A percentile compares a stretch with the other conserved stretches of the same genome.
Conservation (phyloP, 495 filamentous ascomycete genomes). For the Penicillium riverlandense region DNA sequence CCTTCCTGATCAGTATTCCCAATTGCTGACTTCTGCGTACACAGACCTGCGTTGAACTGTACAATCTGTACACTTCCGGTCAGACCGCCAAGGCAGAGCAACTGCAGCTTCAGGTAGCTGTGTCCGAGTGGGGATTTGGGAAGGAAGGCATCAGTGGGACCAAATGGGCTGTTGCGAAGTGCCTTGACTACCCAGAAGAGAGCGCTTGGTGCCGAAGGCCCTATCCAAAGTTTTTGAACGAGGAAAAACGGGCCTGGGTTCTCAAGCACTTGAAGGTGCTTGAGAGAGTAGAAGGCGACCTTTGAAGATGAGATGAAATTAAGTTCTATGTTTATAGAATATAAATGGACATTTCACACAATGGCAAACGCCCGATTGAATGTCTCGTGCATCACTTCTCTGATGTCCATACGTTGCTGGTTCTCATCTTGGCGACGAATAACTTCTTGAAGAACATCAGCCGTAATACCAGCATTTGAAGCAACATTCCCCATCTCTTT, state of each 20-base stretch:
- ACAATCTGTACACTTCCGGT: slow-evolving; percentile 21
- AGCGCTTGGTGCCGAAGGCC: slow-evolving; percentile 32
- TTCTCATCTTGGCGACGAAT: slow-evolving; percentile 28
- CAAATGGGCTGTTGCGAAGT: slow-evolving; percentile 33
- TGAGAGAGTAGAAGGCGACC: neutral
- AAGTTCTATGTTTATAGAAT: slow-evolving; percentile 2
- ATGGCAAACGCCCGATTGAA: slow-evolving; percentile 32
- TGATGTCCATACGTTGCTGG: slow-evolving; percentile 32
- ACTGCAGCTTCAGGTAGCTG: slow-evolving; percentile 25
- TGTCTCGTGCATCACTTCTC: slow-evolving; percentile 24
- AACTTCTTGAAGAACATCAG: slow-evolving; percentile 33
- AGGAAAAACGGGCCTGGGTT: slow-evolving; percentile 17
- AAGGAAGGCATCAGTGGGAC: slow-evolving; percentile 36
- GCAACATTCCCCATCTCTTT: slow-evolving; percentile 30
- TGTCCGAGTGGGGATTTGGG: slow-evolving; percentile 32
- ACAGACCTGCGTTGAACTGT: slow-evolving; percentile 17
- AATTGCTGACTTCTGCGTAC: no score
- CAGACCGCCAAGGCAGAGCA: slow-evolving; percentile 27
- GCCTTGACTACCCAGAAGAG: slow-evolving; percentile 26
- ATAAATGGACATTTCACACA: slow-evolving; percentile 14
- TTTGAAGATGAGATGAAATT: slow-evolving; percentile 1
- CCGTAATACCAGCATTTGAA: slow-evolving; percentile 31
- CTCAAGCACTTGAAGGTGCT: slow-evolving; percentile 4
- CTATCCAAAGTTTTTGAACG: slow-evolving; percentile 26
- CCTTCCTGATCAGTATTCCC: no score